phyloP scores from a whole-genome alignment of 2,329 filamentous ascomycete genomes.

The Daldinia eschscholtzii region DNA sequence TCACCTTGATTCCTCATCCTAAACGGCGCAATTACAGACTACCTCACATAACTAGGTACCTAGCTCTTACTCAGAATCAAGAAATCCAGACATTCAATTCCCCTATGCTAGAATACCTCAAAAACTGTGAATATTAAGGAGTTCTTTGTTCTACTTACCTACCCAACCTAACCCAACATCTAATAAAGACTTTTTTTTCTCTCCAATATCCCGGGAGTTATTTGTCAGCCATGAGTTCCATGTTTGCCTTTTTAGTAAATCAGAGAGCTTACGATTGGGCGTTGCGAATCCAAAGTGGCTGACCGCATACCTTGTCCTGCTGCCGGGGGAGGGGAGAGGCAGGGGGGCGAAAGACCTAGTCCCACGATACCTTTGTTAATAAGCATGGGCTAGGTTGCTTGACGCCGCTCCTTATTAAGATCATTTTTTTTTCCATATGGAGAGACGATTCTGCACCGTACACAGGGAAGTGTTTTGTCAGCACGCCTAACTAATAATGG shows the following conservation, averaged over 20 bases:
- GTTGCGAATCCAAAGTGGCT: slow-evolving; percentile 12
- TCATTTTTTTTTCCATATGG: no score
- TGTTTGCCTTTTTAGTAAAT: slow-evolving; percentile 20
- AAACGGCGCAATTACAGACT: background rate
- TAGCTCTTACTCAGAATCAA: background rate
- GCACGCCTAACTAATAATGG: background rate
- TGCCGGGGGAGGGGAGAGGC: background rate
- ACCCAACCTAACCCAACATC: no score
- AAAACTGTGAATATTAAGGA: background rate
- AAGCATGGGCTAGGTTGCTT: background rate
- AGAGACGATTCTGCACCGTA: no score
- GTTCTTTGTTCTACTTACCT: background rate
- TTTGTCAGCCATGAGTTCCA: slow-evolving; percentile 5
- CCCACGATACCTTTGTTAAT: background rate
- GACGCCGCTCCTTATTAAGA: background rate
- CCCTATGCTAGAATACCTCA: background rate
- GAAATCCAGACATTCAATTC: background rate
- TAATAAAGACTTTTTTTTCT: background rate
- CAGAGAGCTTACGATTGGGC: slow-evolving; percentile 16
- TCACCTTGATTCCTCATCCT: background rate
- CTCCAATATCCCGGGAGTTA: background rate
- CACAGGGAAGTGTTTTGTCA: background rate
- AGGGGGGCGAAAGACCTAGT: background rate
- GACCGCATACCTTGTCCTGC: slow-evolving; percentile 9
- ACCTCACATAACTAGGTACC: background rate